A percentile compares a stretch with the other conserved stretches of the same genome.
phyloP scores from a whole-genome alignment of 164 flowering plant species.

The Piper betle region DNA sequence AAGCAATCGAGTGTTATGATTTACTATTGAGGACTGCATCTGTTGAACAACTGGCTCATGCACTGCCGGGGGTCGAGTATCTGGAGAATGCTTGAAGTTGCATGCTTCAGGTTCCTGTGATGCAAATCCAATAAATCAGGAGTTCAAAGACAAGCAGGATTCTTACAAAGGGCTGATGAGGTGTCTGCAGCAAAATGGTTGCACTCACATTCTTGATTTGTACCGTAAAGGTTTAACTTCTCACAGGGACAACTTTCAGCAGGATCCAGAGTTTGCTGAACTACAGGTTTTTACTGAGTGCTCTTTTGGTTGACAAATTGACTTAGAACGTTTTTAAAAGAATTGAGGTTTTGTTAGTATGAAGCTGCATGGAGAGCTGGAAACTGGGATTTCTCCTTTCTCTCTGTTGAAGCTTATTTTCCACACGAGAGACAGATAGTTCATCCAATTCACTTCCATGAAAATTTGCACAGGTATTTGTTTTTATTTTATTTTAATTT shows the following conservation, averaged over 20 bases:
- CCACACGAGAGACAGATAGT: constrained; percentile 15
- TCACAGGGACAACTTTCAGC: constrained; percentile 45
- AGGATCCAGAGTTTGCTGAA: constrained; percentile 72
- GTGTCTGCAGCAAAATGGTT: constrained; percentile 87
- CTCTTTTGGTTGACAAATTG: not conserved
- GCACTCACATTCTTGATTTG: constrained; percentile 68
- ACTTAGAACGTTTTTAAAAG: not conserved
- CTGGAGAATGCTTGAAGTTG: not conserved
- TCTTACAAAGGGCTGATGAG: constrained; percentile 77
- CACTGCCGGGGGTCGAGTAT: not conserved
- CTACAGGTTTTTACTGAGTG: constrained; percentile 51
- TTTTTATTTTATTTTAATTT: not conserved
- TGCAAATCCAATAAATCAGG: constrained; percentile 9
- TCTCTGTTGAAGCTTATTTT: constrained; percentile 23
- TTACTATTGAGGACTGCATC: constrained; percentile 44
- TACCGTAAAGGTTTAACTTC: constrained; percentile 86
- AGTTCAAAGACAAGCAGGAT: constrained; percentile 25
- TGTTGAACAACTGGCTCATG: not conserved
- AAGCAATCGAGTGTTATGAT: constrained; percentile 93
- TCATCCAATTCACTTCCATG: constrained; percentile 45
- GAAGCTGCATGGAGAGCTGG: constrained; percentile 99
- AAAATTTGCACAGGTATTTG: constrained; percentile 71
- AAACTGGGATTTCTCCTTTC: constrained; percentile 86
- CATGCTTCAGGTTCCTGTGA: constrained; percentile 17
- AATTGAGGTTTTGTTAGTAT: constrained; percentile 36